Evolutionary conservation across 1,284 basidiomycete species (phyloP).

Genomic region (Fistulina hepatica): DNA sequence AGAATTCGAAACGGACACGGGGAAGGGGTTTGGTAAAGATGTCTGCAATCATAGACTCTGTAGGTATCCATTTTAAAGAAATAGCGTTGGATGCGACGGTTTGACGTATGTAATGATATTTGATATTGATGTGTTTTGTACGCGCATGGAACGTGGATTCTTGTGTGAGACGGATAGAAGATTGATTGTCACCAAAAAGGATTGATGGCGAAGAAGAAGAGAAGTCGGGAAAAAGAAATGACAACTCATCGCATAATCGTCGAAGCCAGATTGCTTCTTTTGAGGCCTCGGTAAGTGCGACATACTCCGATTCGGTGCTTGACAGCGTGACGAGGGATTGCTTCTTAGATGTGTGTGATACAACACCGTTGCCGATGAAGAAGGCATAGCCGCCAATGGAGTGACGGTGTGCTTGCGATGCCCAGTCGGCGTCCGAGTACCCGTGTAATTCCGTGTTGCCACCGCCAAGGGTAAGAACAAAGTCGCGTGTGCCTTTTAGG

Average conservation of each 20-base stretch:
- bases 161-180: not conserved
- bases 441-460: slow-evolving; percentile 3
- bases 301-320: slow-evolving; percentile 8
- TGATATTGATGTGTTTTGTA: slow-evolving; percentile 1
- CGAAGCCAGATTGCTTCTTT: slow-evolving; percentile 9
- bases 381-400: slow-evolving; percentile 17
- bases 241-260: no score
- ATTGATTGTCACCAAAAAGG: not conserved
- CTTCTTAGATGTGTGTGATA: slow-evolving; percentile 26
- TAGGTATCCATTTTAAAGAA: not conserved
- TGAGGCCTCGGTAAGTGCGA: slow-evolving; percentile 1
- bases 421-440: slow-evolving; percentile 11
- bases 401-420: slow-evolving; percentile 3
- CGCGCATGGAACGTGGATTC: not conserved
- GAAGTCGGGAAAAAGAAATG: no score
- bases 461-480: slow-evolving; percentile 22
- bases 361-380: slow-evolving; percentile 22
- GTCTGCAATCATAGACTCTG: slow-evolving; percentile 1
- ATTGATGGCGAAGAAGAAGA: no score
- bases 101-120: slow-evolving; percentile 1
- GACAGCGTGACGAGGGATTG: slow-evolving; percentile 5
- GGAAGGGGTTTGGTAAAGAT: slow-evolving; percentile 6
- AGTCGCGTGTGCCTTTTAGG: slow-evolving; percentile 19
- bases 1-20: no score
- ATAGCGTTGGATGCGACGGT: not conserved